Evolutionary conservation across 2,329 filamentous ascomycete genomes (phyloP), one percentile per base, ranked within the genome.

Genomic region (Fusarium secorum): DNA sequence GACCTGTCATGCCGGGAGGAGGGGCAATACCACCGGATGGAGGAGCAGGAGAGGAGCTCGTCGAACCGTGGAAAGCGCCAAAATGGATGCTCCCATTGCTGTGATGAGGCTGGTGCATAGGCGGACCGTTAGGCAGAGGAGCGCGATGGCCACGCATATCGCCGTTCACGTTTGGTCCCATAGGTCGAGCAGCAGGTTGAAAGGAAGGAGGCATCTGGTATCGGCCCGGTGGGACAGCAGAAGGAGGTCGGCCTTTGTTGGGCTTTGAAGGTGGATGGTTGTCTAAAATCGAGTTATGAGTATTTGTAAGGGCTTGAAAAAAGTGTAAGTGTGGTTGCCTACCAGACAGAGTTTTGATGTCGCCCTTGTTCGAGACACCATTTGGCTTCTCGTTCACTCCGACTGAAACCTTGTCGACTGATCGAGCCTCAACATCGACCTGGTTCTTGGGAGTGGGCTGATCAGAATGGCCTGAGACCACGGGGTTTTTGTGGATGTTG

Each of bases 11-110:
- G 11, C 82, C 81, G n/a, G 86, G 85, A 42, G 86, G 86, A 52
- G 84, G 83, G 48, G 83, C 83, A 56, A 85, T 84, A 59, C 81
- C 83, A 36, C 81, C 83, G 18, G 83, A 83, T 48, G 79, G 82
- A 44, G 84, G 84, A 24, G 82, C 86, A 3, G 89, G 89, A 9
- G 89, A 90, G 2, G 88, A 86, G 57, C 83, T 85, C 73, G 86
- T 85, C 17, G 89, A 90, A 22, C 83, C 85, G 35, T 84, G 80
- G 66, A 87, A 86, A 11, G 81, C 82, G 36, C 86, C 86, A 73
- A 90, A 89, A 67, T 89, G 83, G 55, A 89, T 79, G 75, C 85
- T 89, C 39, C 86, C 83, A 64, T 85, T 85, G 76, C 86, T 89
- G 18, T 83, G 84, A 58, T 86, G 87, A 42, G 83, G 77, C 55